These are phyloP conservation scores for Plenodomus tracheiphilus DNA, from an alignment of 2,329 filamentous ascomycete genomes.

Conservation along the genomic window DNA sequence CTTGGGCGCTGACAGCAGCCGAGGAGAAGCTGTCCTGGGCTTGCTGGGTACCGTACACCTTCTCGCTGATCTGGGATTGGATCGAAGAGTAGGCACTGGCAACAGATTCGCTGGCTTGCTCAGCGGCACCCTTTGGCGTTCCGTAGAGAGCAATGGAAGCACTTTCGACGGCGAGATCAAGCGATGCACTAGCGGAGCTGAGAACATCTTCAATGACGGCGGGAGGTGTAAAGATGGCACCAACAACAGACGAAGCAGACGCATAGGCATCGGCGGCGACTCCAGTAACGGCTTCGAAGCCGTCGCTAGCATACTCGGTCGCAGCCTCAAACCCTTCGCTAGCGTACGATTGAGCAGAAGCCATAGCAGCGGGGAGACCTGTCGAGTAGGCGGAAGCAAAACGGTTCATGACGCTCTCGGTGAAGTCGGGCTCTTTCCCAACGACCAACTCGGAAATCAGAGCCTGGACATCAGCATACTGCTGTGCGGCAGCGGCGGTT, in stretches of 20 bases:
- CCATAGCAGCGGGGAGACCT: slow-evolving; percentile 60
- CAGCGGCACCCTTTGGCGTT: slow-evolving; percentile 56
- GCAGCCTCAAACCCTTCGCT: slow-evolving; percentile 49
- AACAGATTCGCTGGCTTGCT: slow-evolving; percentile 58
- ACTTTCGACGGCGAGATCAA: slow-evolving; percentile 62
- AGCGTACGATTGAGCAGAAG: slow-evolving; percentile 58
- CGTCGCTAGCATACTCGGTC: slow-evolving; percentile 56
- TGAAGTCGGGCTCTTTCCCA: slow-evolving; percentile 79
- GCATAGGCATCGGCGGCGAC: slow-evolving; percentile 56
- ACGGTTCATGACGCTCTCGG: slow-evolving; percentile 75
- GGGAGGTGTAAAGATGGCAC: slow-evolving; percentile 59
- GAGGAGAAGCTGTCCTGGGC: slow-evolving; percentile 58
- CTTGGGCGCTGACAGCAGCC: slow-evolving; percentile 59
- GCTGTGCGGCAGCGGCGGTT: slow-evolving; percentile 62
- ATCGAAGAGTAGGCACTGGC: slow-evolving; percentile 57
- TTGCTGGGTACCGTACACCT: slow-evolving; percentile 59
- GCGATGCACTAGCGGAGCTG: slow-evolving; percentile 58
- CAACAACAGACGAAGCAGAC: slow-evolving; percentile 52
- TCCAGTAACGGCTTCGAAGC: slow-evolving; percentile 52
- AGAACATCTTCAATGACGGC: slow-evolving; percentile 62
- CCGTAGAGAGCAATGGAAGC: slow-evolving; percentile 63
- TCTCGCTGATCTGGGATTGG: slow-evolving; percentile 55
- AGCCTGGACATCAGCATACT: slow-evolving; percentile 71
- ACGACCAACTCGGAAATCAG: slow-evolving; percentile 76
- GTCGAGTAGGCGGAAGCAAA: slow-evolving; percentile 74